Evolutionary conservation across 768 basidiomycete species (phyloP), one percentile per base, ranked within the genome.

Genomic region (Mycena indigotica): DNA sequence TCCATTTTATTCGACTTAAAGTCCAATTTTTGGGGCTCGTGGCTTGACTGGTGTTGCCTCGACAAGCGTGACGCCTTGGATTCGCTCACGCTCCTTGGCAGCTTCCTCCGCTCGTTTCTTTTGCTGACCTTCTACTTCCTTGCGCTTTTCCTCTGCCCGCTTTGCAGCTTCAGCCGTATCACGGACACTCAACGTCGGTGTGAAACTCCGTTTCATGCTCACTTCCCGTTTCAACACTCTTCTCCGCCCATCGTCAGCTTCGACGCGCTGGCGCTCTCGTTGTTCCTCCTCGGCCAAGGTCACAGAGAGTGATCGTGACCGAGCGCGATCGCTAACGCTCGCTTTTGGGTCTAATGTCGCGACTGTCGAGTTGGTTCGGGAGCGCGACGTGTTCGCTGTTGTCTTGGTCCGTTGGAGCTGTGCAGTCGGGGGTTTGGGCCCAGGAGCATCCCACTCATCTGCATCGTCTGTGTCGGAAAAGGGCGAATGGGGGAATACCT

Each of bases 151-250:
- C 21, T 60, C 65, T 60, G 58, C 56, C 35, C 5, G 49, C 56
- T 60, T 66, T 56, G 35, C 50, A 6, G 53, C 56, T 28, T 19
- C 51, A 49, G 48, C 63, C 56, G 56, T 59, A 56, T 63, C 79
- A 55, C 72, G 72, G 45, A 77, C 57, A 5, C 55, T 52, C 24
- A 48, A 13, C 15, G 46, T 77, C 24, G 73, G 73, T 65, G 84
- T 89, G 72, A 90, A 89, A 23, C 73, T 80, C 28, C 88, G 80
- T 17, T 85, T 84, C 89, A 91, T 92, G 71, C 87, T 91, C 60
- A 91, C 77, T 67, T 91, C 88, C 28, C 87, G 80, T 56, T 78
- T 84, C n/a, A 90, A 71, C 1, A 81, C 72, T 10, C 81, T 78
- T 60, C 82, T 83, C 65, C 65, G 0, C 69, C 69, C 26, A 68